These are phyloP conservation scores for Amoebophrya sp. DNA, from an alignment of 169 alveolate species.

Conservation along the genomic window DNA sequence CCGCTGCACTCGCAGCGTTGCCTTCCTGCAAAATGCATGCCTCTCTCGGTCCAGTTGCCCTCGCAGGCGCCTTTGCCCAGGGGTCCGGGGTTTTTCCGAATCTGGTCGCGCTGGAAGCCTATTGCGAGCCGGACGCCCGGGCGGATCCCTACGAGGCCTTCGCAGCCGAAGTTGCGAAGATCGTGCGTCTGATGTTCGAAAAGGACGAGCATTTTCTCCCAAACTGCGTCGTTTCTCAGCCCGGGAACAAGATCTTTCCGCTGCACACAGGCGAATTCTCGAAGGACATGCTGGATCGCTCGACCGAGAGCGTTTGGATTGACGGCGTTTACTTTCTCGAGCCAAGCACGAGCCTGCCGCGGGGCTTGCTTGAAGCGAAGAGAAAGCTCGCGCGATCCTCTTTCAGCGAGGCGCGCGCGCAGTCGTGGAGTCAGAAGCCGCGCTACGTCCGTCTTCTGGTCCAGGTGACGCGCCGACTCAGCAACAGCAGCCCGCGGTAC, in stretches of 20 bases:
- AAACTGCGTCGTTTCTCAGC: not conserved
- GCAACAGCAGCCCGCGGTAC: not conserved
- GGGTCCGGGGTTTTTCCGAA: not conserved
- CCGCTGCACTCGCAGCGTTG: no score
- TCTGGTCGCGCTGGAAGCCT: not conserved
- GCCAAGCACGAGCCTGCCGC: not conserved
- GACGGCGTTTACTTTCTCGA: not conserved
- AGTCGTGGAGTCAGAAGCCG: not conserved
- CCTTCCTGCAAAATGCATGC: not conserved
- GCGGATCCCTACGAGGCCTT: no score
- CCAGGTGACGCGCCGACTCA: not conserved
- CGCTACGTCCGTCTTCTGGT: not conserved
- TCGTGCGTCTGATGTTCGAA: not conserved
- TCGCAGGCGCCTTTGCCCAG: not conserved
- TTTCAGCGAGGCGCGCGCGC: not conserved
- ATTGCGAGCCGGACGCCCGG: no score
- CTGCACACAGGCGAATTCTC: not conserved
- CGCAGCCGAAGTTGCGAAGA: not conserved
- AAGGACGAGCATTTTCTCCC: not conserved
- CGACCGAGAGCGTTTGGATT: not conserved
- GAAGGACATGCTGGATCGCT: not conserved
- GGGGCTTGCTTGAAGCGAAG: not conserved
- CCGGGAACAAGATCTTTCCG: not conserved
- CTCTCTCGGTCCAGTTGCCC: not conserved
- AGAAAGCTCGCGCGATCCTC: not conserved